These are phyloP conservation scores for Solanum okadae DNA, from an alignment of 257 asterid species.

Conservation along the genomic window DNA sequence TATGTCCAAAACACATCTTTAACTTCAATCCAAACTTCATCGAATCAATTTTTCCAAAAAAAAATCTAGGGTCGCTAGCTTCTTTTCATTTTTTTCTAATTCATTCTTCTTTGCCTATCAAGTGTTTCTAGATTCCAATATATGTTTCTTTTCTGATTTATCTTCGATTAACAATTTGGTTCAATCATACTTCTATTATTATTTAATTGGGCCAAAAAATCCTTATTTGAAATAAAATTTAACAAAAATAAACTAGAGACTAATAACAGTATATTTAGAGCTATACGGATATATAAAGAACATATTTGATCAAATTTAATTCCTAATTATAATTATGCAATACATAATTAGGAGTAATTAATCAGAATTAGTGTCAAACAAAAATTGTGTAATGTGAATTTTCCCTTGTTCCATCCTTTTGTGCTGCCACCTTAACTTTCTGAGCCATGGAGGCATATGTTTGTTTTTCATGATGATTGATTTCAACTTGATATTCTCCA, in stretches of 20 bases:
- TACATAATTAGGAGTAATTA: not conserved
- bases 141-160: not conserved
- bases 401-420: not conserved
- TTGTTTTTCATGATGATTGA: not conserved
- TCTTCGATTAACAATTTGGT: not conserved
- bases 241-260: not conserved
- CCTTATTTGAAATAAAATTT: not conserved
- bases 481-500: constrained; percentile 26
- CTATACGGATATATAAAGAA: too few species aligned
- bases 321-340: not conserved
- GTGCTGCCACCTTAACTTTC: not conserved
- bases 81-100: not conserved
- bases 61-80: not conserved
- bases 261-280: not conserved
- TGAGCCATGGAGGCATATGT: not conserved
- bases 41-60: too few species aligned
- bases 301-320: not conserved
- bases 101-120: not conserved
- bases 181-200: not conserved
- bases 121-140: not conserved
- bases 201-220: not conserved
- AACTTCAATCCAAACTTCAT: not conserved
- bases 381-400: not conserved
- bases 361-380: not conserved
- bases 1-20: not conserved